Conservation (phyloP, 805 yeast genomes). For the Wickerhamiella kurtzmanii region DNA sequence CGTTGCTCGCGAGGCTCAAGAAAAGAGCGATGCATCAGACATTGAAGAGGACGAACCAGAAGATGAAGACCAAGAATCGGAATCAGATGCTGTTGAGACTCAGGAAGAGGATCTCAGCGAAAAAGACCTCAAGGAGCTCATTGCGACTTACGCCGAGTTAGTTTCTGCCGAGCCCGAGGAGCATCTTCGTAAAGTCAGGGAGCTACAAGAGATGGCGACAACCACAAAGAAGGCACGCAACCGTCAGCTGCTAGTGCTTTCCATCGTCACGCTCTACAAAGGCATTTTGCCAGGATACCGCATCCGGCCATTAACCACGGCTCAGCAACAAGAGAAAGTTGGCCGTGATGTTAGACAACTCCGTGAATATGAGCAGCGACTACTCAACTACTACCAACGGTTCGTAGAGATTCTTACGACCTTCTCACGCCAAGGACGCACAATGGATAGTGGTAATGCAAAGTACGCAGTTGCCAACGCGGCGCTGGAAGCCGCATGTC, state of each 20-base stretch:
- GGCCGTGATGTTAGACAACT: slow-evolving; percentile 66
- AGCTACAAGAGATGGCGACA: slow-evolving; percentile 27
- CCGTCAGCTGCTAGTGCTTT: slow-evolving; percentile 56
- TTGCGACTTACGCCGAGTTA: slow-evolving; percentile 67
- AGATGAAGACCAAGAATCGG: slow-evolving; percentile 21
- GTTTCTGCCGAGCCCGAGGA: slow-evolving; percentile 85
- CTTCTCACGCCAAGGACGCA: slow-evolving; percentile 30
- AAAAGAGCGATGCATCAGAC: slow-evolving; percentile 7
- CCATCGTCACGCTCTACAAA: slow-evolving; percentile 75
- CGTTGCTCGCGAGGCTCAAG: slow-evolving; percentile 29
- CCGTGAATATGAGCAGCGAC: slow-evolving; percentile 67
- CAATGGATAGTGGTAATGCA: not conserved
- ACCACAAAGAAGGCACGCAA: slow-evolving; percentile 33
- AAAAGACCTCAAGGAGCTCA: slow-evolving; percentile 57
- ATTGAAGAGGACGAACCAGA: slow-evolving; percentile 9
- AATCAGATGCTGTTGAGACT: slow-evolving; percentile 14
- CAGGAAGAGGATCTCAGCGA: slow-evolving; percentile 35
- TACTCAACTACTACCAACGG: slow-evolving; percentile 53
- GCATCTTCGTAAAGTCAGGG: slow-evolving; percentile 47
- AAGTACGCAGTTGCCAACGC: slow-evolving; percentile 21
- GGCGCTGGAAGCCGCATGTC: slow-evolving; percentile 69
- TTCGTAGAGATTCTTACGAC: slow-evolving; percentile 46
- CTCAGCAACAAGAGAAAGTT: slow-evolving; percentile 70
- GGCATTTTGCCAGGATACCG: slow-evolving; percentile 78
- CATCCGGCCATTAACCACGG: slow-evolving; percentile 68